Percentiles rank a stretch among this genome's conserved stretches.
Evolutionary conservation across 495 filamentous ascomycete species (phyloP).

Genomic region (Hypomontagnella monticulosa): DNA sequence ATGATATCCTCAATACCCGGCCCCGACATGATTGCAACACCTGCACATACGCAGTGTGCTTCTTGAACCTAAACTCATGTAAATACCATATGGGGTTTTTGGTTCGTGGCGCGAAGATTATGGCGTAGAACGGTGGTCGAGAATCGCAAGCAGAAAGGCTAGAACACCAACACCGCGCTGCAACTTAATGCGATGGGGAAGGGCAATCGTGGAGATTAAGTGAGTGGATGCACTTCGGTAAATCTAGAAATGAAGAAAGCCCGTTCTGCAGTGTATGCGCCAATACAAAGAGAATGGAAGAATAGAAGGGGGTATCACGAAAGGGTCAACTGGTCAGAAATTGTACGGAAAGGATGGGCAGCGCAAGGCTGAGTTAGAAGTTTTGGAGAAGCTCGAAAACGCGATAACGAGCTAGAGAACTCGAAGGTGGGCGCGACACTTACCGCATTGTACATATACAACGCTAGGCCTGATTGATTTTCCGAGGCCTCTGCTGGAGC

Average conservation of each 20-base stretch:
- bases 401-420: not conserved
- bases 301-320: constrained; percentile 42
- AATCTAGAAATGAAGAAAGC: not conserved
- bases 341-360: constrained; percentile 30
- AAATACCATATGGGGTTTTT: not conserved
- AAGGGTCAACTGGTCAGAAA: constrained; percentile 29
- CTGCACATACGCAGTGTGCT: constrained; percentile 38
- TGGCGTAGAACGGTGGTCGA: not conserved
- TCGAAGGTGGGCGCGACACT: constrained; percentile 38
- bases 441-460: constrained; percentile 44
- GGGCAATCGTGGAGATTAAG: not conserved
- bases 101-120: too few relatives aligned
- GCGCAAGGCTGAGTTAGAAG: constrained; percentile 24
- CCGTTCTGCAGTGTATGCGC: not conserved
- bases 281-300: constrained; percentile 13
- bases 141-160: not conserved
- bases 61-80: constrained; percentile 8
- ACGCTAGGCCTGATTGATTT: constrained; percentile 46
- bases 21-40: constrained; percentile 59
- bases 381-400: constrained; percentile 17
- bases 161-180: not conserved
- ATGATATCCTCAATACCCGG: constrained; percentile 63
- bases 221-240: not conserved
- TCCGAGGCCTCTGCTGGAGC: constrained; percentile 28
- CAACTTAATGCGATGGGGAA: constrained; percentile 19